Conservation (phyloP, 495 filamentous ascomycete genomes). For the Achaetomiella virescens region DNA sequence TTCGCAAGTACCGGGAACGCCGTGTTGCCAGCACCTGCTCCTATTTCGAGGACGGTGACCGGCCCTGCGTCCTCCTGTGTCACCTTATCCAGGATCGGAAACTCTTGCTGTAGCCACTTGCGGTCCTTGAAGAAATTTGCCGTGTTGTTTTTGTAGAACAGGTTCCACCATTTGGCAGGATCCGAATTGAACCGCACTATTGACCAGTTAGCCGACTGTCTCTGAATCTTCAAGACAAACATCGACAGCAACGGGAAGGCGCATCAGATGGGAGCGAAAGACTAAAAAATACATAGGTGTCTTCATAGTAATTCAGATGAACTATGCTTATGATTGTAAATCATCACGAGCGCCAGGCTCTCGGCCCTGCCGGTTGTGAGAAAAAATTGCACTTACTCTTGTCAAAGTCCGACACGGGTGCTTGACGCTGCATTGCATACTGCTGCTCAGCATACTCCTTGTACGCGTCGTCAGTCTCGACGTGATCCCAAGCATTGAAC, state of each 20-base stretch:
- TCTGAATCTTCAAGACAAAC: conserved; percentile 1
- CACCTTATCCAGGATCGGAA: conserved; percentile 70
- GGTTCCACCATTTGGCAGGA: conserved; percentile 93
- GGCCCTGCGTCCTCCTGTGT: conserved; percentile 56
- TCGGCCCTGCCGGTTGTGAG: not conserved
- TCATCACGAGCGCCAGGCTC: conserved; percentile 43
- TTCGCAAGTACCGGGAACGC: conserved; percentile 78
- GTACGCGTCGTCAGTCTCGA: conserved; percentile 79
- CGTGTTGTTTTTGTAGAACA: conserved; percentile 93
- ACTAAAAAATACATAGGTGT: conserved; percentile 46
- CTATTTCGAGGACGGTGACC: conserved; percentile 73
- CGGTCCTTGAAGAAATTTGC: conserved; percentile 97
- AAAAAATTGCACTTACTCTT: conserved; percentile 46
- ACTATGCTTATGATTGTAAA: conserved; percentile 53
- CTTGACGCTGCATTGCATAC: conserved; percentile 70
- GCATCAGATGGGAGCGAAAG: conserved; percentile 62
- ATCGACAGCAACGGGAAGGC: conserved; percentile 5
- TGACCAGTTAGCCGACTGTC: conserved; percentile 29
- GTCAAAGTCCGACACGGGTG: conserved; percentile 84
- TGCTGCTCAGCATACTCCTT: conserved; percentile 74
- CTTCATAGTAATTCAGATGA: conserved; percentile 54
- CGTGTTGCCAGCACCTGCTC: conserved; percentile 93
- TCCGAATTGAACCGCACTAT: conserved; percentile 73
- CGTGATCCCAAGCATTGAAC: conserved; percentile 98
- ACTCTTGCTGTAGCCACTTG: conserved; percentile 94